Percentiles rank a stretch among this genome's conserved stretches.
These are phyloP conservation scores for Bertia moriformis DNA, from an alignment of 2,329 filamentous ascomycete species.

Conservation along the genomic window DNA sequence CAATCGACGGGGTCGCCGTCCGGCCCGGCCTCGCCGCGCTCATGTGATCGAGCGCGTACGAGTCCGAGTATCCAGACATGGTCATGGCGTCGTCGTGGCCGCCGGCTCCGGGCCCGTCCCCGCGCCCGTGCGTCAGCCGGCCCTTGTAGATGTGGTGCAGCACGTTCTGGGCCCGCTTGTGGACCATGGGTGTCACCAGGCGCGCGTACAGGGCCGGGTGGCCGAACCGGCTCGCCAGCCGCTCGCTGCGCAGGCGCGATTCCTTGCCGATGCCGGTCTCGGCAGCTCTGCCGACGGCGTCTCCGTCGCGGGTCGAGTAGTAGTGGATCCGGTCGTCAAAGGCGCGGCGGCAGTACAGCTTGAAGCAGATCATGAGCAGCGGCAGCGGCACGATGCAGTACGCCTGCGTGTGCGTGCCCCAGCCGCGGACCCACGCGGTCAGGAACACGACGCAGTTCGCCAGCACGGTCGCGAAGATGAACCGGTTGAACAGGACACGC, in stretches of 20 bases:
- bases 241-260: slow-evolving; percentile 31
- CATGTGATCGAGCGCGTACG: slow-evolving; percentile 73
- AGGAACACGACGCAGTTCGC: slow-evolving; percentile 68
- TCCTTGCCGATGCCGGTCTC: slow-evolving; percentile 33
- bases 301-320: slow-evolving; percentile 57
- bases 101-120: too few species aligned
- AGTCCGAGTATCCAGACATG: slow-evolving; percentile 66
- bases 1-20: too few species aligned
- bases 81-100: slow-evolving; percentile 39
- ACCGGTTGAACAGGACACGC: slow-evolving; percentile 86
- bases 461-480: slow-evolving; percentile 68
- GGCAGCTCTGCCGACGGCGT: too few species aligned
- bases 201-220: slow-evolving; percentile 83
- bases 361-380: slow-evolving; percentile 68
- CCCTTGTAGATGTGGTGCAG: slow-evolving; percentile 77
- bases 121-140: slow-evolving; percentile 54
- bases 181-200: slow-evolving; percentile 88
- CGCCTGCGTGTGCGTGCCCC: slow-evolving; percentile 43
- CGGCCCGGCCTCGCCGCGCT: slow-evolving; percentile 38
- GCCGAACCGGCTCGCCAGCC: slow-evolving; percentile 65
- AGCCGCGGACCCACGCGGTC: slow-evolving; percentile 57
- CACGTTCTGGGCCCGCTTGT: slow-evolving; percentile 75
- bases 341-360: slow-evolving; percentile 60
- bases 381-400: slow-evolving; percentile 60
- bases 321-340: slow-evolving; percentile 75